A percentile compares a stretch with the other conserved stretches of the same genome.
These are phyloP conservation scores for Rugonectria rugulosa DNA, from an alignment of 2,329 filamentous ascomycete genomes.

Conservation along the genomic window DNA sequence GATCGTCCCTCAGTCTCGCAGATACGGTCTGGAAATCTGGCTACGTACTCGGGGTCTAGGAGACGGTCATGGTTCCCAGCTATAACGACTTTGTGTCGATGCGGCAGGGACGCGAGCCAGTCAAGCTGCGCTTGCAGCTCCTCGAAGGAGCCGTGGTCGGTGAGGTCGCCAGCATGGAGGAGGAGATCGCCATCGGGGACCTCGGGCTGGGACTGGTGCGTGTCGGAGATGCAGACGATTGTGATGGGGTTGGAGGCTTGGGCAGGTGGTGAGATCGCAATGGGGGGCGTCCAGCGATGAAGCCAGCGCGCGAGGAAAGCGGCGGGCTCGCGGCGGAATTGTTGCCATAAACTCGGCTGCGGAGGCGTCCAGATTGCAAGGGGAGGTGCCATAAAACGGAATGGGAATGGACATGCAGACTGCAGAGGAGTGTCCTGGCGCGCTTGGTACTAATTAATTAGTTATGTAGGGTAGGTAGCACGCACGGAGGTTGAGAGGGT, in stretches of 20 bases:
- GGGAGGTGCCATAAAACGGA: too few relatives aligned
- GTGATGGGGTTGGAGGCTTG: background rate
- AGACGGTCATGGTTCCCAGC: conserved; percentile 22
- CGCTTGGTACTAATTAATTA: too few relatives aligned
- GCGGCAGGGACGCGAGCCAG: conserved; percentile 10
- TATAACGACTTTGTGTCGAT: conserved; percentile 19
- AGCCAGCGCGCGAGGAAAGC: conserved; percentile 14
- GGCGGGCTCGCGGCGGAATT: conserved; percentile 8
- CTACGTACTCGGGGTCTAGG: conserved; percentile 14
- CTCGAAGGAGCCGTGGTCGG: conserved; percentile 15
- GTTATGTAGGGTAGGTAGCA: too few relatives aligned
- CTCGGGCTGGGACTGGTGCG: conserved; percentile 15
- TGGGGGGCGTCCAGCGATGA: background rate
- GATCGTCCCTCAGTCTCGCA: background rate
- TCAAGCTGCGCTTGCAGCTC: conserved; percentile 19
- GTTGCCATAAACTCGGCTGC: conserved; percentile 11
- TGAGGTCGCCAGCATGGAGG: conserved; percentile 23
- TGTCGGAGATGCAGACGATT: conserved; percentile 22
- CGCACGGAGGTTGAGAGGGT: too few relatives aligned
- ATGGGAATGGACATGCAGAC: too few relatives aligned
- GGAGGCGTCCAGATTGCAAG: conserved; percentile 3
- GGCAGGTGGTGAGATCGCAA: background rate
- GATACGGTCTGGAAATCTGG: background rate
- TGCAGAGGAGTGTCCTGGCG: too few relatives aligned
- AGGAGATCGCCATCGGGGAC: conserved; percentile 22